These are phyloP conservation scores for Aspergillus indologenus DNA, from an alignment of 495 filamentous ascomycete genomes.

Conservation along the genomic window DNA sequence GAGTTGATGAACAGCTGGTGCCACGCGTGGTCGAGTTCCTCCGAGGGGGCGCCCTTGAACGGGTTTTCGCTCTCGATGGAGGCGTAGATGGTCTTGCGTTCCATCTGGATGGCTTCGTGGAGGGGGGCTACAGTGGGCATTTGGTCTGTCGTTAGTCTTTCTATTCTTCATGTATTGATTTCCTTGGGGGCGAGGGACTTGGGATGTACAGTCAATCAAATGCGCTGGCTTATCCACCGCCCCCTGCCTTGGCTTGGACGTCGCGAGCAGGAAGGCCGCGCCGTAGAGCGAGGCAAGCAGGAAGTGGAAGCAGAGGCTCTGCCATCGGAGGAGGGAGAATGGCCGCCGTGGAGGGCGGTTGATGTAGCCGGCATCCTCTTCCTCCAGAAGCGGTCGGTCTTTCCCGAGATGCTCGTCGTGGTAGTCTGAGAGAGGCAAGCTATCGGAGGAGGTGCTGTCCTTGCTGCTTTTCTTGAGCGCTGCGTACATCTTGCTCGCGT, in stretches of 20 bases:
- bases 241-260: neutral
- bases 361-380: neutral
- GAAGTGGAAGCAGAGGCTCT: neutral
- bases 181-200: too few relatives aligned
- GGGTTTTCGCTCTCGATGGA: conserved; percentile 1
- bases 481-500: neutral
- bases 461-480: neutral
- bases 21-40: neutral
- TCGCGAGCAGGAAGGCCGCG: neutral
- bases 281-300: neutral
- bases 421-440: neutral
- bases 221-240: neutral
- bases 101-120: neutral
- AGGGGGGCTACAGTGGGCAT: neutral
- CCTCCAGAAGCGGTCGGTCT: neutral
- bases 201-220: neutral
- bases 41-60: neutral
- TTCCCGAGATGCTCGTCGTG: neutral
- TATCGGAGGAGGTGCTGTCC: neutral
- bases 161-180: too few relatives aligned
- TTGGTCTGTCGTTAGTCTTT: too few relatives aligned
- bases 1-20: neutral
- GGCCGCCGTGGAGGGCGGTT: neutral
- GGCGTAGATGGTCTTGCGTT: conserved; percentile 2
- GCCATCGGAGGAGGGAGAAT: neutral